Evolutionary conservation across 2,329 filamentous ascomycete species (phyloP), one percentile per base, ranked within the genome.

Genomic region (Gaeumannomyces tritici): DNA sequence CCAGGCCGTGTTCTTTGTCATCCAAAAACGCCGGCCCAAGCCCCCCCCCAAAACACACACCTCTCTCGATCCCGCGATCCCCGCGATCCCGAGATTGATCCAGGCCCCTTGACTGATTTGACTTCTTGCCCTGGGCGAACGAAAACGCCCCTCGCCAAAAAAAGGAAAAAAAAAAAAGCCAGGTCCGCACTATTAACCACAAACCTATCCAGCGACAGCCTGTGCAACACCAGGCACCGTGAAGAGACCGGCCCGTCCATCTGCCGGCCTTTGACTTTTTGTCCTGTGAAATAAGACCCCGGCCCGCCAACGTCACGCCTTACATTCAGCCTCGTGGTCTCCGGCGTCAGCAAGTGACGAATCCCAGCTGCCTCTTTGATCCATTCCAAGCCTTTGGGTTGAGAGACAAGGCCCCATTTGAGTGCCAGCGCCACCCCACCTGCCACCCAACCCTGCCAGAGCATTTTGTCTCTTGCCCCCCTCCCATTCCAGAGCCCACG

Each of bases 281-380:
- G n/a, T 4, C 42, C 42, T 51, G 18, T 51, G 24, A 62, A 55
- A 21, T 18, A 62, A n/a, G n/a, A n/a, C n/a, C 27, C 27, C 9
- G 11, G 24, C 4, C 42, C 42, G 42, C 42, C 42, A 51, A 24
- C 42, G 28, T 42, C 57, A 64, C 69, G 68, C 67, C 69, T 67
- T 68, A 67, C 67, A 64, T 71, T 76, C 75, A 77, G 75, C 76
- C 76, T 77, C 76, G 74, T 75, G 73, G 69, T 70, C 70, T 67
- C 69, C 65, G 76, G 77, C 75, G 74, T 77, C 75, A 76, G 72
- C 70, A 67, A 72, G 70, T 73, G 71, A 75, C 71, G 72, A 72
- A 71, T 64, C 51, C 59, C 62, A 60, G 62, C 60, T 51, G 42
- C 18, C n/a, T n/a, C n/a, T 21, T 51, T 51, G 42, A 51, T 61